Conservation (phyloP, 306 rosid species). For the Cyamopsis tetragonoloba region DNA sequence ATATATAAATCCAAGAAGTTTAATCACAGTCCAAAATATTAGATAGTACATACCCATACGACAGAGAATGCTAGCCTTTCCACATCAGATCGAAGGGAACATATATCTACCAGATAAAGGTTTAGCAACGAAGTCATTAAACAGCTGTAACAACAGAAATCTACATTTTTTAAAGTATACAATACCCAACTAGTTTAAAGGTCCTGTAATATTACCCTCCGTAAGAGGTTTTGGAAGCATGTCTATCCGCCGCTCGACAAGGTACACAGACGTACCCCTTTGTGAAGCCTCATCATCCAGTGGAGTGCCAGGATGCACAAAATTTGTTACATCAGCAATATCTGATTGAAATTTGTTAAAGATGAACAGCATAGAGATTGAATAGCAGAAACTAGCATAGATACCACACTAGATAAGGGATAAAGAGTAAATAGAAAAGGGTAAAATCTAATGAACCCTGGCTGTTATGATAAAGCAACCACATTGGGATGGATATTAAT, state of each 20-base stretch:
- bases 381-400: slow-evolving; percentile 4
- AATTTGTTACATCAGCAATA: slow-evolving; percentile 97
- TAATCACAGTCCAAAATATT: slow-evolving; percentile 3
- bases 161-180: background rate
- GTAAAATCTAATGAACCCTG: slow-evolving; percentile 8
- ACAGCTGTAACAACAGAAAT: background rate
- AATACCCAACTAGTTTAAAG: background rate
- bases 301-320: slow-evolving; percentile 81
- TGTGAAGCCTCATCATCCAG: slow-evolving; percentile 92
- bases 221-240: slow-evolving; percentile 99
- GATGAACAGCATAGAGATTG: slow-evolving; percentile 32
- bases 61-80: slow-evolving; percentile 97
- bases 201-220: slow-evolving; percentile 56
- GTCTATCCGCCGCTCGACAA: slow-evolving; percentile 94
- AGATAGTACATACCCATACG: slow-evolving; percentile 69
- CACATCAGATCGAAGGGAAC: slow-evolving; percentile 98
- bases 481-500: slow-evolving; percentile 10
- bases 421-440: background rate
- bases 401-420: background rate
- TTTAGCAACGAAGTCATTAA: slow-evolving; percentile 18
- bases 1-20: background rate
- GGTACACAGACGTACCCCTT: slow-evolving; percentile 97
- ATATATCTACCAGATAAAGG: slow-evolving; percentile 62
- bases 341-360: slow-evolving; percentile 58
- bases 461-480: background rate